Conservation (phyloP, 1,139 yeast genomes). For the Pneumocystis murina region DNA sequence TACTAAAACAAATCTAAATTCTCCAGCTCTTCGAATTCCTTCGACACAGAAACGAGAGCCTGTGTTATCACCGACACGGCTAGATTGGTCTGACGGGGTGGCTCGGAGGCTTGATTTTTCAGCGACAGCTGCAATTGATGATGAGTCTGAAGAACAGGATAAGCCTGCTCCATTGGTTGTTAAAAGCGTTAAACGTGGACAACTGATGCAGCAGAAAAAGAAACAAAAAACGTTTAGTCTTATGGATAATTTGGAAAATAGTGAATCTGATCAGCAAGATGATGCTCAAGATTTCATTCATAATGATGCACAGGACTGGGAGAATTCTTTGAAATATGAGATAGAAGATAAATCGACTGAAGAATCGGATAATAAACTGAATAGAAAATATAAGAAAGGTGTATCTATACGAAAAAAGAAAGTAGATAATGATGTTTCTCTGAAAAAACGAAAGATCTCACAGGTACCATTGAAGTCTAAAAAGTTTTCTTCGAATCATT, state of each 20-base stretch:
- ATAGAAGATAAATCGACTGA: conserved; percentile 6
- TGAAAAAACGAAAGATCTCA: not conserved
- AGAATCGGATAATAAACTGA: not conserved
- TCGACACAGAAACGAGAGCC: conserved; percentile 7
- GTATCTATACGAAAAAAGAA: not conserved
- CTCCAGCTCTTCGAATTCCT: conserved; percentile 17
- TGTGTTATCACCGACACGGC: conserved; percentile 4
- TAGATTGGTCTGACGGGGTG: conserved; percentile 3
- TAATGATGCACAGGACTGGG: conserved; percentile 19
- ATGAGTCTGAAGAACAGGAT: not conserved
- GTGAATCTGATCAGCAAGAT: conserved; percentile 9
- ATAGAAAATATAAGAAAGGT: not conserved
- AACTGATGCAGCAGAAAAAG: conserved; percentile 10
- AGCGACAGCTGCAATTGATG: conserved; percentile 1
- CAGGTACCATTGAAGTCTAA: conserved; percentile 1
- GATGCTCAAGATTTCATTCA: conserved; percentile 16
- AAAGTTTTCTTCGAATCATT: conserved; percentile 14
- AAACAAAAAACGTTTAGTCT: conserved; percentile 11
- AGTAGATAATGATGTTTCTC: not conserved
- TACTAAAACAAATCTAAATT: conserved; percentile 16
- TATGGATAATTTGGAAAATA: conserved; percentile 9
- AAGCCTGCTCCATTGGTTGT: not conserved
- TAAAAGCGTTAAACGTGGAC: conserved; percentile 1
- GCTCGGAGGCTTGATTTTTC: conserved; percentile 12
- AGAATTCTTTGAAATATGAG: conserved; percentile 10